phyloP scores from a whole-genome alignment of 345 rosid species.

The Raphanus raphanistrum region DNA sequence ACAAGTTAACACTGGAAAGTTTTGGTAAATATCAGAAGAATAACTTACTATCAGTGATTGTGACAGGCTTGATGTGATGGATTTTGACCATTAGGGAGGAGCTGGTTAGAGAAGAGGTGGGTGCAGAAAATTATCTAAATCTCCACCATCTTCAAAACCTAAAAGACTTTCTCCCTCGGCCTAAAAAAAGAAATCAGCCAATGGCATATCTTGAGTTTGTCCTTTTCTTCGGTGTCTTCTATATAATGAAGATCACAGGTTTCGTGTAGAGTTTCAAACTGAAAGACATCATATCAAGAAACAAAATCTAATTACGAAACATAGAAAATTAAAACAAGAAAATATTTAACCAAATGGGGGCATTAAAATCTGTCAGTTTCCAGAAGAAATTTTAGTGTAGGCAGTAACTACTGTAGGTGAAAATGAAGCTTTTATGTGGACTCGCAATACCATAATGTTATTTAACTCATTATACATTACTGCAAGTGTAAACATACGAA shows the following conservation, averaged over 20 bases:
- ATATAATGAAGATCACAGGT: constrained; percentile 16
- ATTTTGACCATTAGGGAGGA: constrained; percentile 30
- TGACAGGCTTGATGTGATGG: constrained; percentile 31
- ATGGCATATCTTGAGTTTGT: constrained; percentile 31
- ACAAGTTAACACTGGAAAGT: constrained; percentile 19
- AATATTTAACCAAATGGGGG: constrained; percentile 28
- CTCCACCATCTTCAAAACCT: constrained; percentile 42
- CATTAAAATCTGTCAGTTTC: constrained; percentile 28
- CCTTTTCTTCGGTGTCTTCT: constrained; percentile 41
- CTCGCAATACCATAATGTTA: constrained; percentile 4
- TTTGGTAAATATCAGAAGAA: constrained; percentile 25
- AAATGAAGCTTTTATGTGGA: constrained; percentile 1
- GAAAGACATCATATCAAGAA: constrained; percentile 26
- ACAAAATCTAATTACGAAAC: constrained; percentile 25
- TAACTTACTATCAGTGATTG: constrained; percentile 27
- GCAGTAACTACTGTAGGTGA: constrained; percentile 28
- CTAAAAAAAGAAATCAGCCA: constrained; percentile 15
- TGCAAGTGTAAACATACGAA: constrained; percentile 19
- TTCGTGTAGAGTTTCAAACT: constrained; percentile 27
- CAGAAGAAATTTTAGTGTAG: constrained; percentile 17
- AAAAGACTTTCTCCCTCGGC: constrained; percentile 28
- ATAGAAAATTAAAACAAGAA: constrained; percentile 17
- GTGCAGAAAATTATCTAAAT: constrained; percentile 36
- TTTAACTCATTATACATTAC: constrained; percentile 16
- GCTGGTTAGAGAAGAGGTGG: constrained; percentile 43